Evolutionary conservation across 1,139 yeast genomes (phyloP), one percentile per base, ranked within the genome.

Genomic region (Candida sp.): DNA sequence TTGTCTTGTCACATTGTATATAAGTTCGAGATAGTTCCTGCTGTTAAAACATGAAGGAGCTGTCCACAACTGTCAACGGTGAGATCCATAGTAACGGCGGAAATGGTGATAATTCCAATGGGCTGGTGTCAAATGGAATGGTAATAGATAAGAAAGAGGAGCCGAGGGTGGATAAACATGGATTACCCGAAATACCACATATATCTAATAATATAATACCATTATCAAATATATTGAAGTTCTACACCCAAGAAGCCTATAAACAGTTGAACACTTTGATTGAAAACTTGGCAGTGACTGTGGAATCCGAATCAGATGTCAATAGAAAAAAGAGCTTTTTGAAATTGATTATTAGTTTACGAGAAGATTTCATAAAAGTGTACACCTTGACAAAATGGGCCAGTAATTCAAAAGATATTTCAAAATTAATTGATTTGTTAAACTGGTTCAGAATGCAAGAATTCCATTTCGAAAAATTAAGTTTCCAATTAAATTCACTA

Each of bases 381-480:
- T 90, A 88, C 52, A 96, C 95, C 4, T 67, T 93, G 40, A 79
- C 86, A 38, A 90, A 90, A 63, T 93, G 98, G 98, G 81, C 96
- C 1, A 74, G 78, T 29, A 82, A 81, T 29, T 75, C 91, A 9
- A 74, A 80, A 42, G 89, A 86, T 44, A 82, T 91, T 44, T 79
- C 84, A 33, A 76, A 76, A 44, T 71, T 90, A 51, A 90, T 93
- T 45, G 98, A 93, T 63, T 73, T 91, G 22, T 79, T 93, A 48
- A 86, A 87, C 47, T 91, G 96, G 95, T 73, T 91, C 39, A 73
- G 95, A 22, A 56, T 60, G 48, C 90, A 88, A 46, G 95, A 90
- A 53, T 82, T 84, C 49, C 81, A 81, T 59, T 78, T 84, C 40
- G 89, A 87, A 47, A 81, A 85, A 44, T 55, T 75, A 45, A 60